A percentile compares a stretch with the other conserved stretches of the same genome.
phyloP scores from a whole-genome alignment of 805 yeast species.

The Cyberlindnera subsufficiens region DNA sequence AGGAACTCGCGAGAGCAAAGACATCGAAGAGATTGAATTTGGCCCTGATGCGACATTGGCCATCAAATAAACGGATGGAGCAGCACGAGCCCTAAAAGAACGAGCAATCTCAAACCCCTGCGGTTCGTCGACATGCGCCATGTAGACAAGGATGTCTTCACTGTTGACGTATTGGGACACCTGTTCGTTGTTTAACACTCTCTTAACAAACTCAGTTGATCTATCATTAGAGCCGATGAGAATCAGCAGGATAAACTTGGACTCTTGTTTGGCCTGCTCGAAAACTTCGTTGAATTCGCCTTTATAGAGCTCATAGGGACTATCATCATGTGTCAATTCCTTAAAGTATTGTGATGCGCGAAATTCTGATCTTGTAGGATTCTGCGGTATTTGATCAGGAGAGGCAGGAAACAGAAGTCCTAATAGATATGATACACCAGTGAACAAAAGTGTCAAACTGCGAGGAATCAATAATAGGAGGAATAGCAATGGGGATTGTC shows the following conservation, averaged over 20 bases:
- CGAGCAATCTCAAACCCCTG: slow-evolving; percentile 66
- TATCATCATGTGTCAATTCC: slow-evolving; percentile 12
- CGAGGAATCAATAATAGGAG: slow-evolving; percentile 52
- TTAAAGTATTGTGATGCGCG: slow-evolving; percentile 10
- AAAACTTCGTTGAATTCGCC: slow-evolving; percentile 21
- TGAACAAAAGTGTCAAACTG: slow-evolving; percentile 35
- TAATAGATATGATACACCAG: slow-evolving; percentile 31
- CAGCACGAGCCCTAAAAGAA: slow-evolving; percentile 41
- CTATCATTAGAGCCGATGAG: slow-evolving; percentile 14
- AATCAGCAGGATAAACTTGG: slow-evolving; percentile 16
- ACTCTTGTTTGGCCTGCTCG: slow-evolving; percentile 13
- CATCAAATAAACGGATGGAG: slow-evolving; percentile 50
- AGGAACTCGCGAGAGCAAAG: slow-evolving; percentile 27
- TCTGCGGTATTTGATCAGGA: slow-evolving; percentile 27
- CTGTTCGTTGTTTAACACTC: slow-evolving; percentile 38
- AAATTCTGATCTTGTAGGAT: slow-evolving; percentile 20
- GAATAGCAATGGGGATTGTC: slow-evolving; percentile 37
- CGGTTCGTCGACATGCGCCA: slow-evolving; percentile 56
- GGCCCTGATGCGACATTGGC: slow-evolving; percentile 50
- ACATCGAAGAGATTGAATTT: slow-evolving; percentile 28
- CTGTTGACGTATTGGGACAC: slow-evolving; percentile 34
- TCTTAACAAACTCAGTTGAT: slow-evolving; percentile 37
- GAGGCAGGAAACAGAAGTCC: slow-evolving; percentile 30
- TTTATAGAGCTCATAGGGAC: slow-evolving; percentile 8
- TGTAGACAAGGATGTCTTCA: slow-evolving; percentile 50